Evolutionary conservation across 1,139 yeast species (phyloP), one percentile per base, ranked within the genome.

Genomic region (Blastobotrys petasosporus): DNA sequence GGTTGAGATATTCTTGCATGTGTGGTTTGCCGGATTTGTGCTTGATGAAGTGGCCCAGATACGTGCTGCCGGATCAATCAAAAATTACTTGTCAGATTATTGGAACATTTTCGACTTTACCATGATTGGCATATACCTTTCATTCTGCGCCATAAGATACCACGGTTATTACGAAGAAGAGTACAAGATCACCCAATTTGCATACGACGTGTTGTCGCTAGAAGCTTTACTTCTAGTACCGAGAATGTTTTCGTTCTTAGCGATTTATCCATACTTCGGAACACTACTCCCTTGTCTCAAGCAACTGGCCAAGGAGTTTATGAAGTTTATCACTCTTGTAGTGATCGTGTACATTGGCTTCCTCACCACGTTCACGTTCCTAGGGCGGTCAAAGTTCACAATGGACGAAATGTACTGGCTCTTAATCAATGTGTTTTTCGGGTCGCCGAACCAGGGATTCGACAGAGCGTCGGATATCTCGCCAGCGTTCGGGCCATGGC

Each of bases 181-280:
- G 12, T 49, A 53, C 32, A 54, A 50, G 12, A 23, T 42, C 12
- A 55, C 57, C 6, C 43, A 46, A 2, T 46, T 57, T 20, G 60
- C 67, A 29, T 62, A 56, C 45, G 67, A 63, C 33, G 51, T 63
- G 15, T 48, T 63, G 25, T 58, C 67, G 2, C 46, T 63, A 17
- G 66, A 63, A 41, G 67, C 63, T 1, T 52, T 63, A 31, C 37
- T 63, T 17, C 54, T 63, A 13, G 63, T 63, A 7, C 67, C 67
- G 1, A 49, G 67, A 20, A 55, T 60, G 37, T 63, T 63, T 42
- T 64, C 68, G 2, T 57, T 57, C 31, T 47, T 64, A 33, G 53
- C 65, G 2, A 52, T 64, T n/a, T 53, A 54, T 32, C 67, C 67
- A 10, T 64, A 63, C 46, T 63, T 60, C 48, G 67, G 67, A 3